phyloP scores from a whole-genome alignment of 2,329 filamentous ascomycete species.

The Aspergillus brasiliensis region DNA sequence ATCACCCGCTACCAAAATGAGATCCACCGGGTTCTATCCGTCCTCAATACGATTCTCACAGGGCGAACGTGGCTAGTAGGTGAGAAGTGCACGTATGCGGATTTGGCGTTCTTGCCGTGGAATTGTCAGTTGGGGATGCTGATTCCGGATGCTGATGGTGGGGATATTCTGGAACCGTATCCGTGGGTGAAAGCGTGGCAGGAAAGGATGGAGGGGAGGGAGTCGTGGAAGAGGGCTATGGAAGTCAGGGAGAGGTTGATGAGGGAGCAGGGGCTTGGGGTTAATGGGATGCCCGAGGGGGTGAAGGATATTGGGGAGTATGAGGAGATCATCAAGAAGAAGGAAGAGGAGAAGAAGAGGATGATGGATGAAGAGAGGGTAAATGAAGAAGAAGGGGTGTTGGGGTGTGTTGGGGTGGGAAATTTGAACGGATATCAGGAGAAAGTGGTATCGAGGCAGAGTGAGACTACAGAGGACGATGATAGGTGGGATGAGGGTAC shows the following conservation, averaged over 20 bases:
- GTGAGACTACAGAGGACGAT: too few relatives aligned
- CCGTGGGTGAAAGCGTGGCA: slow-evolving; percentile 10
- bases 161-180: background rate
- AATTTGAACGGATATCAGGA: background rate
- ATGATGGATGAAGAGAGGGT: background rate
- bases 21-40: background rate
- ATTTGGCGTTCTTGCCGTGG: slow-evolving; percentile 12
- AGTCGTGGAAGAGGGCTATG: slow-evolving; percentile 2
- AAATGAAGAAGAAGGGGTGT: background rate
- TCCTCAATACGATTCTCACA: background rate
- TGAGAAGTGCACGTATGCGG: slow-evolving; percentile 6
- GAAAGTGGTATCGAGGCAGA: too few relatives aligned
- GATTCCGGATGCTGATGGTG: background rate
- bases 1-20: slow-evolving; percentile 4
- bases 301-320: slow-evolving; percentile 3
- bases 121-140: background rate
- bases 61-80: slow-evolving; percentile 5
- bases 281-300: slow-evolving; percentile 8
- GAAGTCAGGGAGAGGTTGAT: background rate
- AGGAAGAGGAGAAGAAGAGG: background rate
- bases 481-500: too few relatives aligned
- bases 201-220: slow-evolving; percentile 1
- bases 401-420: background rate
- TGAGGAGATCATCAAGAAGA: background rate
- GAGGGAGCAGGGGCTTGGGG: slow-evolving; percentile 3